Evolutionary conservation across 2,329 filamentous ascomycete genomes (phyloP), one percentile per base, ranked within the genome.

Genomic region (Aspergillus melleus): DNA sequence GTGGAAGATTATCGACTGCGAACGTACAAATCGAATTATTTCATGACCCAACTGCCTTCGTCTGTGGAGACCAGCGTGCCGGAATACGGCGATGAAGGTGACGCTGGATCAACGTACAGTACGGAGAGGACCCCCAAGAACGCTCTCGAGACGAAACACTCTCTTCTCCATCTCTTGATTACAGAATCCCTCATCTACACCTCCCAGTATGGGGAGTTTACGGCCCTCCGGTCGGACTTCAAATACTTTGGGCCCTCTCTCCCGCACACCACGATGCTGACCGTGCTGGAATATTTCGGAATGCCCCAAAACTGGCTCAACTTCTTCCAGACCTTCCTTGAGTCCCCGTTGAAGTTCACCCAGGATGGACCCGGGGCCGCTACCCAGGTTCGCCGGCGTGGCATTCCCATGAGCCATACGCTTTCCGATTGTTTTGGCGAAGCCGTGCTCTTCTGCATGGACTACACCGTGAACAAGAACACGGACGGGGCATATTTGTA

Each of bases 371-470:
- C 80, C 0, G 72, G 77, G 2, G 77, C 77, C 0, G 60, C 76
- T 12, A 65, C 77, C 2, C 80, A 79, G 5, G 72, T 73, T 6
- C 80, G 87, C 10, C 80, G 78, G 57, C 80, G 85, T 16, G 87
- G 87, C 8, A 80, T 86, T 1, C 87, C 87, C 0, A 82, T 86
- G 53, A 83, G 83, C 4, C 85, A 89, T 66, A 76, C 81, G 0
- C 76, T 90, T 1, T 86, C 84, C 22, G 82, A 86, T 36, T 75
- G 85, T 9, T 82, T 89, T 56, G 83, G 85, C 0, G 88, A 90
- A 68, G 74, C 79, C 0, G 75, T 87, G 0, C 74, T 90, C 0
- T 90, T 90, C 66, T 86, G 84, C 60, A 81, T 90, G 64, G 88
- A 90, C 67, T 86, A 86, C 66, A 80, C 86, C 0, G 81, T 90